These are phyloP conservation scores for Lathyrus aphaca DNA, from an alignment of 306 rosid genomes.

Conservation along the genomic window DNA sequence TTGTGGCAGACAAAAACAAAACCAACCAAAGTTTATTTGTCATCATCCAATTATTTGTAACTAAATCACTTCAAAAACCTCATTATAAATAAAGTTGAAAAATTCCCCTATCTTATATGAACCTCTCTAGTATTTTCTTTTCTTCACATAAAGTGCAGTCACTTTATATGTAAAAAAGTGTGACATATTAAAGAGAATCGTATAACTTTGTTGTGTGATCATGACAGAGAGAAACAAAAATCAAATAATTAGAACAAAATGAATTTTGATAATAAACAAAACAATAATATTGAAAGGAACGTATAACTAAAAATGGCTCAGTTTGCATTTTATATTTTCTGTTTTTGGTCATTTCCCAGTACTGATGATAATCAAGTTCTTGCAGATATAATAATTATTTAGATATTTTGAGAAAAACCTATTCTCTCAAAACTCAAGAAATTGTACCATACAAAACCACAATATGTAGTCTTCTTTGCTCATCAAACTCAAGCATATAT, in stretches of 20 bases:
- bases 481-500: slow-evolving; percentile 15
- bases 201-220: slow-evolving; percentile 11
- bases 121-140: background rate
- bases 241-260: background rate
- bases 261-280: slow-evolving; percentile 25
- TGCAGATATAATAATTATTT: slow-evolving; percentile 20
- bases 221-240: slow-evolving; percentile 12
- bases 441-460: slow-evolving; percentile 15
- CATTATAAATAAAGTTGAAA: slow-evolving; percentile 15
- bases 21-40: slow-evolving; percentile 34
- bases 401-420: slow-evolving; percentile 12
- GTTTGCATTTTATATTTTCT: background rate
- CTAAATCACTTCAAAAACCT: slow-evolving; percentile 26
- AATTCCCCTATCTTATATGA: slow-evolving; percentile 22
- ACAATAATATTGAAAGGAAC: slow-evolving; percentile 33
- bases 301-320: slow-evolving; percentile 18
- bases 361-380: slow-evolving; percentile 29
- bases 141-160: slow-evolving; percentile 38
- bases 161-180: slow-evolving; percentile 39
- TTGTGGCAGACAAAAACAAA: slow-evolving; percentile 32
- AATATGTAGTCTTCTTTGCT: slow-evolving; percentile 32
- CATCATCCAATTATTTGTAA: slow-evolving; percentile 36
- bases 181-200: slow-evolving; percentile 28
- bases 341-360: slow-evolving; percentile 16
- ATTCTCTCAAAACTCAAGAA: slow-evolving; percentile 18